Conservation (phyloP, 176 grass and related monocot species). For the Avena insularis region DNA sequence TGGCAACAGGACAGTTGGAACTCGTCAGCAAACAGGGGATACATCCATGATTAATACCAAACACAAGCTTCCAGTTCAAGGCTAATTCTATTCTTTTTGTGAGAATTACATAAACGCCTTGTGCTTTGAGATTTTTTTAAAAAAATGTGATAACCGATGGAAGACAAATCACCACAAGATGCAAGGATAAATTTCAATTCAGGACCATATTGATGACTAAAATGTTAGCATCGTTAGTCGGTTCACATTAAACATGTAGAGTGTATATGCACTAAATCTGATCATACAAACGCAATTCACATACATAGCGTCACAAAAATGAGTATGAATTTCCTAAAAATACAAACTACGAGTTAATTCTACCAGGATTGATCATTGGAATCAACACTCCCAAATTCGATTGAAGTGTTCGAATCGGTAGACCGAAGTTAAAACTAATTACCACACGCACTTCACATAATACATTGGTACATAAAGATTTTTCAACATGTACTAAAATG, state of each 20-base stretch:
- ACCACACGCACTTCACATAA: too few relatives aligned
- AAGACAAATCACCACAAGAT: neutral
- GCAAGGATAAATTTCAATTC: neutral
- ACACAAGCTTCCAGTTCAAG: neutral
- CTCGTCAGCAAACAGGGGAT: neutral
- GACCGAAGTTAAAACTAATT: too few relatives aligned
- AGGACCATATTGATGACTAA: neutral
- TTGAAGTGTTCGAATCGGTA: too few relatives aligned
- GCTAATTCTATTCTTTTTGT: neutral
- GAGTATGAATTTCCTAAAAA: too few relatives aligned
- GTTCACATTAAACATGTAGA: neutral
- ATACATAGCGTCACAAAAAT: neutral
- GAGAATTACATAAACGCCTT: neutral
- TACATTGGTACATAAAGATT: too few relatives aligned
- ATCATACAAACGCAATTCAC: neutral
- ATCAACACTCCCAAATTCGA: too few relatives aligned
- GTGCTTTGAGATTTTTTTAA: neutral
- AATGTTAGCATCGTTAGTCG: neutral
- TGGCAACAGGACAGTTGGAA: slow-evolving; percentile 1
- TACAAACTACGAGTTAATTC: too few relatives aligned
- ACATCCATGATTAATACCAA: neutral
- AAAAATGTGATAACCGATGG: neutral
- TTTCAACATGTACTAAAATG: too few relatives aligned
- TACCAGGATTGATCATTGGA: too few relatives aligned
- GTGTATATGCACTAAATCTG: neutral